Conservation (phyloP, 2,329 filamentous ascomycete genomes). For the Metarhizium guizhouense region DNA sequence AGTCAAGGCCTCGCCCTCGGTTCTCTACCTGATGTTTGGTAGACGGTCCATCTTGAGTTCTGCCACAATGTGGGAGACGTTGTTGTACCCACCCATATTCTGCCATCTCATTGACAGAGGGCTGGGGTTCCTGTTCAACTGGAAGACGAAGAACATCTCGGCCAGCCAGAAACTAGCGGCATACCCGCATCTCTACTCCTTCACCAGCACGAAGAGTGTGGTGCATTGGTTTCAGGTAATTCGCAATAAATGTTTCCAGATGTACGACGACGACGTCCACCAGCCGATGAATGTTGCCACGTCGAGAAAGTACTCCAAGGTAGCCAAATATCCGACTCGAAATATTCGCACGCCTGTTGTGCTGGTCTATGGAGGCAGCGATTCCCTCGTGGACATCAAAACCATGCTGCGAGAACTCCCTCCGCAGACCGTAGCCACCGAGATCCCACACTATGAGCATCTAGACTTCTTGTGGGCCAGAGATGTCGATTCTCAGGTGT, state of each 20-base stretch:
- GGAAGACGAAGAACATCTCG: conserved; percentile 77
- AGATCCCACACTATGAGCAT: conserved; percentile 90
- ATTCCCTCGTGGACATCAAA: conserved; percentile 88
- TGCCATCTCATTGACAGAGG: conserved; percentile 77
- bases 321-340: conserved; percentile 88
- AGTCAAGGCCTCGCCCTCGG: conserved; percentile 85
- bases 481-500: conserved; percentile 76
- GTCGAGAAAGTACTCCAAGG: conserved; percentile 82
- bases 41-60: conserved; percentile 84
- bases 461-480: conserved; percentile 92
- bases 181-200: conserved; percentile 93
- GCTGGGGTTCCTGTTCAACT: conserved; percentile 78
- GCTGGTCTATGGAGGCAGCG: conserved; percentile 84
- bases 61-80: conserved; percentile 93
- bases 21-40: conserved; percentile 88
- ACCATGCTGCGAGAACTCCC: conserved; percentile 88
- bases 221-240: conserved; percentile 99
- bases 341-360: conserved; percentile 97
- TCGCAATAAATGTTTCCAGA: conserved; percentile 89
- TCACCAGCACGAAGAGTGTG: conserved; percentile 91
- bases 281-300: conserved; percentile 63
- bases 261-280: conserved; percentile 94
- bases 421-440: conserved; percentile 71
- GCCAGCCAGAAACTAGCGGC: conserved; percentile 85
- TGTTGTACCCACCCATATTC: conserved; percentile 91